Percentiles rank a stretch among this genome's conserved stretches.
These are phyloP conservation scores for Ziziphus jujuba DNA, from an alignment of 306 rosid species.

Conservation along the genomic window DNA sequence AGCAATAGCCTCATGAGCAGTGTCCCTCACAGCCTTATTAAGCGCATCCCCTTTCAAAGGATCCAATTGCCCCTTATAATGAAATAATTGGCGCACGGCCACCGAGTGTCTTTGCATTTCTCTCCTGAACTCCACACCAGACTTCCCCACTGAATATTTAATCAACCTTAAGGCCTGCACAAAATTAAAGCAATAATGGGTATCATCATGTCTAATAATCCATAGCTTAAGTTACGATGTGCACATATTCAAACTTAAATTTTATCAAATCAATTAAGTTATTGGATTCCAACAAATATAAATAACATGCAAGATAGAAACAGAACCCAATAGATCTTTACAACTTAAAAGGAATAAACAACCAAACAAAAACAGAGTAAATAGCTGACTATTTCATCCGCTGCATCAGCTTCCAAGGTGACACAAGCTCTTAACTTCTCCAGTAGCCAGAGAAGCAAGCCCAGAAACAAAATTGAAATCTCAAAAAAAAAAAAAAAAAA, in stretches of 20 bases:
- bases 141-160: conserved; percentile 81
- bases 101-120: conserved; percentile 98
- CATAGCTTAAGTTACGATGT: background rate
- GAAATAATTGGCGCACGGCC: conserved; percentile 82
- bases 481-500: background rate
- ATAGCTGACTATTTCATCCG: too few species aligned
- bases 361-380: background rate
- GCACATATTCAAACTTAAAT: too few species aligned
- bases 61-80: conserved; percentile 86
- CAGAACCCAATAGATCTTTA: background rate
- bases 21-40: conserved; percentile 90
- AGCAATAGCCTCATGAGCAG: conserved; percentile 82
- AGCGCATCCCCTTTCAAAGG: conserved; percentile 95
- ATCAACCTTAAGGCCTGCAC: conserved; percentile 89
- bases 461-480: background rate
- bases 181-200: conserved; percentile 14
- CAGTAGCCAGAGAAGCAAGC: background rate
- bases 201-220: conserved; percentile 8
- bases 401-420: background rate
- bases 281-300: background rate
- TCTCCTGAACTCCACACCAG: conserved; percentile 96
- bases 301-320: background rate
- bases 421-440: background rate
- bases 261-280: background rate
- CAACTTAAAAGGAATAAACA: background rate